A percentile compares a stretch with the other conserved stretches of the same genome.
Evolutionary conservation across 1,284 basidiomycete genomes (phyloP).

Genomic region (Fomitopsis pinicola): DNA sequence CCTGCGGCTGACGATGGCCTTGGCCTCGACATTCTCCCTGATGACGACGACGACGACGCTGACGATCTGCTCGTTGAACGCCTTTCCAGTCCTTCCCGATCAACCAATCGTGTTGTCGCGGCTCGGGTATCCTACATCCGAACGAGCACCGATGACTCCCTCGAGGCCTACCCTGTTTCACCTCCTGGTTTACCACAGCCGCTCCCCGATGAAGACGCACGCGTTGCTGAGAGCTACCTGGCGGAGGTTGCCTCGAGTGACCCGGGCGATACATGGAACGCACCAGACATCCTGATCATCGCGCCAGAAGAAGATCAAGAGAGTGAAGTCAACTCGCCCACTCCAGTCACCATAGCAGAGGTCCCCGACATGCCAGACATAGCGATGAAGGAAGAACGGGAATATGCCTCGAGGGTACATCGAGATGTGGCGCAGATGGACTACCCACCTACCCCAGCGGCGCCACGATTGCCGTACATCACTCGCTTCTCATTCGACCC

Average conservation of each 20-base stretch:
- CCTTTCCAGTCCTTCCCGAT: not conserved
- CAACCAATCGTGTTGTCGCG: not conserved
- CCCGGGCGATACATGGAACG: too few species aligned
- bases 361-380: not conserved
- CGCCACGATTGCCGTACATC: conserved; percentile 4
- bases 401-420: not conserved
- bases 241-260: not conserved
- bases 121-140: not conserved
- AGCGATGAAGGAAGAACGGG: not conserved
- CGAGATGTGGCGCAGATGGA: not conserved
- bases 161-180: not conserved
- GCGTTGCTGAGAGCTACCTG: not conserved
- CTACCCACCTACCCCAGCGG: not conserved
- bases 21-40: not conserved
- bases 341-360: not conserved
- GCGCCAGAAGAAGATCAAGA: not conserved
- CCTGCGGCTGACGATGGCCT: not conserved
- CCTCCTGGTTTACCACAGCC: not conserved
- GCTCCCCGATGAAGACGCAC: not conserved
- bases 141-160: not conserved
- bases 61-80: not conserved
- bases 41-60: not conserved
- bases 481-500: conserved; percentile 3
- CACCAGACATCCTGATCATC: not conserved
- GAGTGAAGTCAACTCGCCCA: not conserved